These are phyloP conservation scores for Urostyla sp. DNA, from an alignment of 73 alveolate genomes.

Conservation along the genomic window DNA sequence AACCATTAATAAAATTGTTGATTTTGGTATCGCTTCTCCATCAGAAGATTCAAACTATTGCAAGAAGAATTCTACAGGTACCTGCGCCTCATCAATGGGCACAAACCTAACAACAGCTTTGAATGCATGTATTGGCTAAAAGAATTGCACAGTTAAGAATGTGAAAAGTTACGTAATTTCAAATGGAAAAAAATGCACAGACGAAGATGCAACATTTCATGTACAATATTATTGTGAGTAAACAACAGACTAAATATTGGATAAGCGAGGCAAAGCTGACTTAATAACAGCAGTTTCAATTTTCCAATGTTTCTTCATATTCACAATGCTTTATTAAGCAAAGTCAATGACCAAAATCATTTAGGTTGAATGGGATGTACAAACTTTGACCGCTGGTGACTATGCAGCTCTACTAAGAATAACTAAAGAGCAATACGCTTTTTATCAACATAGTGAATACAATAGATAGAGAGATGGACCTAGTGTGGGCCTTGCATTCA, in stretches of 20 bases:
- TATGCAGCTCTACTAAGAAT: slow-evolving; percentile 51
- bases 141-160: slow-evolving; percentile 23
- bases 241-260: neutral
- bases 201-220: slow-evolving; percentile 45
- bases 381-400: slow-evolving; percentile 67
- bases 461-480: slow-evolving; percentile 5
- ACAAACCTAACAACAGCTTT: neutral
- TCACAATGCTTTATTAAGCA: slow-evolving; percentile 28
- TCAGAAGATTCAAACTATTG: slow-evolving; percentile 28
- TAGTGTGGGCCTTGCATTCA: slow-evolving; percentile 42
- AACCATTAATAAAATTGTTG: neutral
- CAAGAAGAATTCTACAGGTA: neutral
- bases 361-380: slow-evolving; percentile 55
- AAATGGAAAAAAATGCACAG: neutral
- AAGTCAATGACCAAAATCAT: slow-evolving; percentile 12
- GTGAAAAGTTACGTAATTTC: slow-evolving; percentile 6
- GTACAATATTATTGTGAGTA: slow-evolving; percentile 21
- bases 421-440: neutral
- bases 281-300: slow-evolving; percentile 18
- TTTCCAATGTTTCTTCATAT: slow-evolving; percentile 31
- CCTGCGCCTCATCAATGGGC: neutral
- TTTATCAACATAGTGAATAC: slow-evolving; percentile 17
- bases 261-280: slow-evolving; percentile 25
- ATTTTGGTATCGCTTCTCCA: slow-evolving; percentile 22
- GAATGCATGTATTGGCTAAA: neutral